Evolutionary conservation across 768 basidiomycete species (phyloP), one percentile per base, ranked within the genome.

Genomic region (Lactifluus volemus): DNA sequence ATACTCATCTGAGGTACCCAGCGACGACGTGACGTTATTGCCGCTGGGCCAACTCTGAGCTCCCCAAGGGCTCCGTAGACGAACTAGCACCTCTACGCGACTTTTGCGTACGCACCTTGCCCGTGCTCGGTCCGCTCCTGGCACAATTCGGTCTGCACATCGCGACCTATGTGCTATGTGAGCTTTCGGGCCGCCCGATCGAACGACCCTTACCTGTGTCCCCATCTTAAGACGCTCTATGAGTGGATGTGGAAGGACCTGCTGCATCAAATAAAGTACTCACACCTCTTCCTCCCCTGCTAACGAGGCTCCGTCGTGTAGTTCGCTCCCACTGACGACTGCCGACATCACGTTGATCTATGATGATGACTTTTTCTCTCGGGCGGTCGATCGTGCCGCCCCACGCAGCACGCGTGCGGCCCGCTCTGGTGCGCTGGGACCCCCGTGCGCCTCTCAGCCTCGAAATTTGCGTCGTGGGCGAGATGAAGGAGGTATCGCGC

Each of bases 1-100:
- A 11, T 98, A 97, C 73, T 96, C 93, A 4, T 97, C 95, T 11
- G 97, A 98, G 72, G 88, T 92, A 8, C 93, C 93, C 0, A 80
- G 88, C 3, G 88, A 94, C 60, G 84, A 94, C 61, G 84, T 25
- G 56, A 89, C 88, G 66, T 78, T 98, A 3, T 81, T 98, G 10
- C 97, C 96, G 3, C 78, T 98, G 0, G 25, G 83, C 91, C 0
- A 92, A 97, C 59, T 90, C 93, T 65, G 94, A 98, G 72, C 95
- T 94, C 71, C 75, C 86, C 67, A 92, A 89, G 70, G 97, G 96
- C 3, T 75, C 84, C 14, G 88, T 98, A 10, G 86, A 89, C 67
- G 94, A 98, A 73, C 79, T 98, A 6, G 84, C 88, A 17, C 86
- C 87, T 6, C 88, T 98, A 60, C 89, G 93, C 68, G 91, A 97